Base-by-base conservation (phyloP, 169 alveolate species). In the Babesia ovata region DNA sequence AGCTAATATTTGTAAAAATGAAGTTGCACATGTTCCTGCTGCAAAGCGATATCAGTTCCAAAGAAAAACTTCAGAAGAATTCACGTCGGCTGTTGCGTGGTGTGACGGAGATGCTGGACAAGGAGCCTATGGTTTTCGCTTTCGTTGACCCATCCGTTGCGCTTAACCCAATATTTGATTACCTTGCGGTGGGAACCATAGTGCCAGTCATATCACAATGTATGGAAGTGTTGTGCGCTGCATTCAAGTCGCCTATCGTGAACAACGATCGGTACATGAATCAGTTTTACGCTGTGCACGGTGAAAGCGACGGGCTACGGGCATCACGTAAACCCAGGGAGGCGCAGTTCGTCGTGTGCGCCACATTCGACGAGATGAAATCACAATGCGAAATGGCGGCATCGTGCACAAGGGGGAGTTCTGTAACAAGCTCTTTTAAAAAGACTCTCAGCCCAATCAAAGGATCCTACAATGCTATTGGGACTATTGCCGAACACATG, bases 201-300 rank as follows among this genome's bases (percentile, higher is more conserved):
- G 84, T 26, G 21, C 29, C 14, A 42, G 59, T 81, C 28, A 77
- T 59, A 59, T 26, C 53, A 26, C 52, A 63, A 42, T 81, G 85
- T 52, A 45, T 81, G 72, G 39, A 22, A 19, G 44, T 81, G 19
- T 28, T 81, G 63, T 45, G 46, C 29, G 52, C 24, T n/a, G 50
- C 61, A 4, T 81, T 81, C 61, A 72, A 46, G 49, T 81, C 88
- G 9, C 73, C 76, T 26, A 58, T 71, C 46, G 45, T 81, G 39
- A 81, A 81, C 76, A 70, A 81, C 52, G 88, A 81, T 7, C 61
- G 75, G 48, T 81, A 73, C 71, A 44, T 46, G 77, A 36, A 60
- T 19, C 65, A 52, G 22, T 71, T 22, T 52, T 61, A 49, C 39
- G 81, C 67, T 13, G 26, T 57, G 21, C 60, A 48, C 42, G 84